Evolutionary conservation across 2,329 filamentous ascomycete species (phyloP).

Genomic region (Penicillium glabrum): DNA sequence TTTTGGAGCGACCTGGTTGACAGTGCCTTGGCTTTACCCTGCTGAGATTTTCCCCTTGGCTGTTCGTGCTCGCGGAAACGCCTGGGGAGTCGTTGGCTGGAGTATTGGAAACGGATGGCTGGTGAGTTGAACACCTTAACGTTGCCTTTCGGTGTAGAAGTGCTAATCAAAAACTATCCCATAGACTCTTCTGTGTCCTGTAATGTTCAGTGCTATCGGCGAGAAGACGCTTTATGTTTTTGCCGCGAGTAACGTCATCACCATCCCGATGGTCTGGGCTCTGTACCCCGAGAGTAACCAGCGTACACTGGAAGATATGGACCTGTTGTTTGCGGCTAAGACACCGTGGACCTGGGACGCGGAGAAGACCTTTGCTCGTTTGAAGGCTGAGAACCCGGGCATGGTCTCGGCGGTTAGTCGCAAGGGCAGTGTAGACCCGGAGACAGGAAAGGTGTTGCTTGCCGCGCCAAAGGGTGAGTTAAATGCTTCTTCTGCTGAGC

Average conservation of each 20-base stretch:
- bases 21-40: slow-evolving; percentile 64
- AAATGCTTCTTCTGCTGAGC: slow-evolving; percentile 9
- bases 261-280: slow-evolving; percentile 70
- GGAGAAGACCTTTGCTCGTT: slow-evolving; percentile 61
- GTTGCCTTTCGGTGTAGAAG: slow-evolving; percentile 16
- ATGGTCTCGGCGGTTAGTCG: slow-evolving; percentile 40
- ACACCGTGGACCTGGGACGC: slow-evolving; percentile 71
- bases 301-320: slow-evolving; percentile 73
- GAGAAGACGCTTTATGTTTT: slow-evolving; percentile 76
- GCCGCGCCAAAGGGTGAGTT: slow-evolving; percentile 7
- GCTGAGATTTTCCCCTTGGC: slow-evolving; percentile 73
- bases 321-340: slow-evolving; percentile 67
- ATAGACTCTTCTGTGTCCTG: slow-evolving; percentile 53
- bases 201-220: slow-evolving; percentile 63
- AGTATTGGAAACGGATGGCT: slow-evolving; percentile 71
- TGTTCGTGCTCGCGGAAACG: slow-evolving; percentile 71
- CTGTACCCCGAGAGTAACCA: slow-evolving; percentile 74
- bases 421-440: slow-evolving; percentile 35
- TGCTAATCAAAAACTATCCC: slow-evolving; percentile 19
- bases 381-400: slow-evolving; percentile 62
- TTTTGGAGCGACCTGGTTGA: slow-evolving; percentile 65
- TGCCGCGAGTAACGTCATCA: slow-evolving; percentile 64
- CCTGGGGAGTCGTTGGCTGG: slow-evolving; percentile 76
- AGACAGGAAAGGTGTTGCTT: slow-evolving; percentile 26
- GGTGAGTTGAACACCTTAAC: slow-evolving; percentile 28